These are phyloP conservation scores for Metschnikowia santaceciliae DNA, from an alignment of 805 yeast genomes.

Conservation along the genomic window DNA sequence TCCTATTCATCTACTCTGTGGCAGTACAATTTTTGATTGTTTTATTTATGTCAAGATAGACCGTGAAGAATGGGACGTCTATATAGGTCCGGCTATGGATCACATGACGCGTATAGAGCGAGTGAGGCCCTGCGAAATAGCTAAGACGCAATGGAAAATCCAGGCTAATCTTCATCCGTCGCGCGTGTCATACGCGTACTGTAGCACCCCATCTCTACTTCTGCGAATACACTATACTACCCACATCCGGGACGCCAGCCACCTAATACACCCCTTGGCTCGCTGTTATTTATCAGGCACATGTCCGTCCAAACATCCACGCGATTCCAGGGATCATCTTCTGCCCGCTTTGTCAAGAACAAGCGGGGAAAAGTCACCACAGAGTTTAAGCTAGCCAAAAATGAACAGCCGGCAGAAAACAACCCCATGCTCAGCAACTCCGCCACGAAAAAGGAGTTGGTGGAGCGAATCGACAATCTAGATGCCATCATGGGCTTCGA, in stretches of 20 bases:
- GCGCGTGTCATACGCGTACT: slow-evolving; percentile 3
- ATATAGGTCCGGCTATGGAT: background rate
- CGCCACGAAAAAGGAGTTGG: slow-evolving; percentile 48
- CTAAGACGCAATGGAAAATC: background rate
- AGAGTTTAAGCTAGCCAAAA: slow-evolving; percentile 12
- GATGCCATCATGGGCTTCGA: slow-evolving; percentile 89
- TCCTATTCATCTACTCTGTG: slow-evolving; percentile 79
- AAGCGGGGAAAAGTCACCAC: slow-evolving; percentile 17
- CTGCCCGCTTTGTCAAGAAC: slow-evolving; percentile 53
- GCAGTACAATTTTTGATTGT: slow-evolving; percentile 71
- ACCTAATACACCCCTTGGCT: background rate
- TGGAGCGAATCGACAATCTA: slow-evolving; percentile 57
- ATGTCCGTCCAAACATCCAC: slow-evolving; percentile 7
- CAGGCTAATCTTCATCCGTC: background rate
- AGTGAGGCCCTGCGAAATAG: background rate
- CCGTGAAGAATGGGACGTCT: background rate
- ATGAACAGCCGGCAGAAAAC: slow-evolving; percentile 17
- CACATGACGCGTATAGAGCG: slow-evolving; percentile 1
- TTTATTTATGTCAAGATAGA: slow-evolving; percentile 53
- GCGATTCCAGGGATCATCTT: slow-evolving; percentile 40
- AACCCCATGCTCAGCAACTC: slow-evolving; percentile 38
- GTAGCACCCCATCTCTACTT: slow-evolving; percentile 4
- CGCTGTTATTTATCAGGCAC: background rate
- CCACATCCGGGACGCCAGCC: background rate
- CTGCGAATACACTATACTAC: slow-evolving; percentile 1